Conservation (phyloP, 495 filamentous ascomycete species). For the Mycothermus thermophilus region DNA sequence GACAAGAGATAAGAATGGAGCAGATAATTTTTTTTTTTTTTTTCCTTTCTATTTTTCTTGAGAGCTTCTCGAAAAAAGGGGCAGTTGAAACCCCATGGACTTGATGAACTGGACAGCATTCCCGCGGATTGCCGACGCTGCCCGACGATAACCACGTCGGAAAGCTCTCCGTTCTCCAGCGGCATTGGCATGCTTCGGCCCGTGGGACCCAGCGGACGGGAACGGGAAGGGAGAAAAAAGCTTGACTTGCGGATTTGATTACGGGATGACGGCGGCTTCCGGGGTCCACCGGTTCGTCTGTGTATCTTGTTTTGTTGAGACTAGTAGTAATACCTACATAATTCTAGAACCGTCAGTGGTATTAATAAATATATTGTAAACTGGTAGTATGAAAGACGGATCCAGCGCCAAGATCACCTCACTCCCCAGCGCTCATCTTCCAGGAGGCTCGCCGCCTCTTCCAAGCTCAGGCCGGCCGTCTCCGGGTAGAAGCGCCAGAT, state of each 20-base stretch:
- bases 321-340: too few species aligned
- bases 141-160: slow-evolving; percentile 2
- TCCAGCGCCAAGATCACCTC: slow-evolving; percentile 16
- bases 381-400: too few species aligned
- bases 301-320: too few species aligned
- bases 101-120: too few species aligned
- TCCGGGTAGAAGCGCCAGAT: slow-evolving; percentile 72
- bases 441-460: slow-evolving; percentile 65
- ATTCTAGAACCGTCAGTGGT: too few species aligned
- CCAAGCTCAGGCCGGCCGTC: slow-evolving; percentile 64
- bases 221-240: neutral
- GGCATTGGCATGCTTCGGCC: slow-evolving; percentile 1
- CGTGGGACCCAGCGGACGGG: neutral
- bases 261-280: neutral
- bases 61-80: too few species aligned
- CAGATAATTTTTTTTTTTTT: too few species aligned
- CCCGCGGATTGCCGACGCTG: slow-evolving; percentile 8
- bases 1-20: too few species aligned
- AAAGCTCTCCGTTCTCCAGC: neutral
- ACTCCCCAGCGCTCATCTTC: slow-evolving; percentile 62
- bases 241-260: too few species aligned
- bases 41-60: neutral
- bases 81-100: too few species aligned
- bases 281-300: neutral
- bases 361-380: too few species aligned